Evolutionary conservation across 805 yeast genomes (phyloP), one percentile per base, ranked within the genome.

Genomic region (Wickerhamomyces bisporus): DNA sequence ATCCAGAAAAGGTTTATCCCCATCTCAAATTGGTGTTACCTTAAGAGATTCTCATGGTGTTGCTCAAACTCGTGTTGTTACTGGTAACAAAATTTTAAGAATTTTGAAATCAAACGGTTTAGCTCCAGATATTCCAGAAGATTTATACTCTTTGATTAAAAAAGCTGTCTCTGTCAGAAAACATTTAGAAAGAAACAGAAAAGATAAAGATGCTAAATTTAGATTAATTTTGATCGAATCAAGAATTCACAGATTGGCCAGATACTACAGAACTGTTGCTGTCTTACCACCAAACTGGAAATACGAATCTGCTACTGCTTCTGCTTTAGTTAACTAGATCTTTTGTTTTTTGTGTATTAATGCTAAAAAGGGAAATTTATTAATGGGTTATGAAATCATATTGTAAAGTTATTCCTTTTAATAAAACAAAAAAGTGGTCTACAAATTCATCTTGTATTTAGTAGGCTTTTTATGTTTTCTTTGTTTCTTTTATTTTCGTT

Each of bases 201-300:
- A 93, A 84, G 99, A 93, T 79, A 91, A 93, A 83, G 99, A 93
- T 78, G 93, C 98, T 62, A 93, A 93, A 79, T 93, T 93, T 95
- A 87, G 99, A 84, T 87, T 93, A 68, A 93, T 93, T 93, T 84
- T 93, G 74, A 89, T 93, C 73, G 99, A 93, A 80, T 91, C 98
- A 56, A 89, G 99, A 88, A 93, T 93, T 79, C 99, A 93, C 95
- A 91, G 99, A 84, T 86, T 93, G 70, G 96, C 98, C 61, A 86
- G 99, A 80, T 93, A 93, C 94, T 93, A 93, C 96, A 91, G 96
- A 87, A 86, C 96, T 64, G 96, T 87, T 64, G 79, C 95, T 66
- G 98, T 93, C 64, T 83, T 93, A 68, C 98, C 99, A 64, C 98
- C 99, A 71, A 89, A 85, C 93, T 93, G 99, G 99, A 93, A 93